These are phyloP conservation scores for Bromus sterilis DNA, from an alignment of 176 grass and related monocot species.

Conservation along the genomic window DNA sequence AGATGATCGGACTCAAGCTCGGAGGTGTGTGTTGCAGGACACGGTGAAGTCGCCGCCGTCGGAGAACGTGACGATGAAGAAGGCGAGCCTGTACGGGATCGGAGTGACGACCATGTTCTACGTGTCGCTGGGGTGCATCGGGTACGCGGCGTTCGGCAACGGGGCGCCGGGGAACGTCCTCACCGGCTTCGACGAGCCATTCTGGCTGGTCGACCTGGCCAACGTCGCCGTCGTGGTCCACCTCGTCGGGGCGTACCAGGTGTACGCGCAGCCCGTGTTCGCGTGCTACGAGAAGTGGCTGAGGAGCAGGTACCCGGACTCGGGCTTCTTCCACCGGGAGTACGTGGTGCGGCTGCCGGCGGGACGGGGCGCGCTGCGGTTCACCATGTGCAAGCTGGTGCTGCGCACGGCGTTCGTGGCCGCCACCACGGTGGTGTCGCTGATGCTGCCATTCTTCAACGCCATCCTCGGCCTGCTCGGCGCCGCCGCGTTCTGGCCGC, in stretches of 20 bases:
- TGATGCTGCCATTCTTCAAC: slow-evolving; percentile 95
- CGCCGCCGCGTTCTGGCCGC: slow-evolving; percentile 71
- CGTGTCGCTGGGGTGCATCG: slow-evolving; percentile 78
- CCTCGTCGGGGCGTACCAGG: slow-evolving; percentile 80
- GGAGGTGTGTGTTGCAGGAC: slow-evolving; percentile 29
- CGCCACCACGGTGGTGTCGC: slow-evolving; percentile 54
- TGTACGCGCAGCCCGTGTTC: slow-evolving; percentile 76
- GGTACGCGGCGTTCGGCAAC: slow-evolving; percentile 93
- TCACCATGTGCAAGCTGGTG: slow-evolving; percentile 68
- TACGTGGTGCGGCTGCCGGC: slow-evolving; percentile 44
- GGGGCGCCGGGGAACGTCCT: slow-evolving; percentile 74
- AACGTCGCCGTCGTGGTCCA: slow-evolving; percentile 81
- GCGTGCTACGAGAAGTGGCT: slow-evolving; percentile 79
- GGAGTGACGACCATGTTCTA: slow-evolving; percentile 80
- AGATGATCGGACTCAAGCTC: no score
- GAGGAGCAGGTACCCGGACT: slow-evolving; percentile 46
- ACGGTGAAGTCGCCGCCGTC: slow-evolving; percentile 77
- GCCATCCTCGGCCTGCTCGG: slow-evolving; percentile 77
- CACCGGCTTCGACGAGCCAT: slow-evolving; percentile 89
- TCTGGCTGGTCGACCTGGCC: slow-evolving; percentile 80
- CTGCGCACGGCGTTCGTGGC: slow-evolving; percentile 63
- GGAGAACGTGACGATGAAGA: slow-evolving; percentile 96
- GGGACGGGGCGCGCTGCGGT: slow-evolving; percentile 32
- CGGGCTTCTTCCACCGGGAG: slow-evolving; percentile 50
- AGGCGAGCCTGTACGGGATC: slow-evolving; percentile 79